Percentiles rank a stretch among this genome's conserved stretches.
These are phyloP conservation scores for Thelonectria blattea DNA, from an alignment of 2,329 filamentous ascomycete species.

Conservation along the genomic window DNA sequence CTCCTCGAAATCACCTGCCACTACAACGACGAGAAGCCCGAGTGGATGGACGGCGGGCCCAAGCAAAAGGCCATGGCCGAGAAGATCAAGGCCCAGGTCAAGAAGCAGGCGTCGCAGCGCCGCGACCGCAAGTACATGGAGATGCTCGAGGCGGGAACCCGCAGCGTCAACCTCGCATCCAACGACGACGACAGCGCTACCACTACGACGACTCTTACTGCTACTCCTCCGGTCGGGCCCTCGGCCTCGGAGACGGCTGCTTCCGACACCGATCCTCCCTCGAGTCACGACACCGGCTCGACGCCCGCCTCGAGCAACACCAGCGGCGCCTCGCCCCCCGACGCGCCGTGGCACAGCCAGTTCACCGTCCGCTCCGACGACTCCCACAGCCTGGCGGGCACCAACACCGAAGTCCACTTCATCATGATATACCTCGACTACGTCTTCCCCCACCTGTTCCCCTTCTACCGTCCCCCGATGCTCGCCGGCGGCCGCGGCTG, in stretches of 20 bases:
- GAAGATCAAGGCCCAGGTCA: constrained; percentile 62
- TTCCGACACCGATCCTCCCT: constrained; percentile 39
- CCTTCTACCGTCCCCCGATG: constrained; percentile 64
- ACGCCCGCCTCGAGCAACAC: constrained; percentile 42
- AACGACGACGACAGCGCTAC: constrained; percentile 7
- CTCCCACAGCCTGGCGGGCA: constrained; percentile 25
- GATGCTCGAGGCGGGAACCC: constrained; percentile 46
- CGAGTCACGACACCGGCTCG: constrained; percentile 31
- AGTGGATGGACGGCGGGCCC: constrained; percentile 62
- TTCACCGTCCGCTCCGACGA: constrained; percentile 34
- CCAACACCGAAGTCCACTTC: constrained; percentile 47
- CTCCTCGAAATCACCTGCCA: constrained; percentile 63
- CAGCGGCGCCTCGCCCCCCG: constrained; percentile 41
- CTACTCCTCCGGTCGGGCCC: too few relatives aligned
- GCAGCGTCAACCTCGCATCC: constrained; percentile 33
- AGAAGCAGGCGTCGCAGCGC: constrained; percentile 57
- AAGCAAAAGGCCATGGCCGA: constrained; percentile 58
- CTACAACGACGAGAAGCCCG: constrained; percentile 58
- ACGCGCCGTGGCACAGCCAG: constrained; percentile 43
- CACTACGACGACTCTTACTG: constrained; percentile 5
- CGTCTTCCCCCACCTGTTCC: constrained; percentile 67
- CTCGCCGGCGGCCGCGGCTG: constrained; percentile 64
- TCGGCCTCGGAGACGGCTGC: constrained; percentile 21
- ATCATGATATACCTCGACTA: constrained; percentile 67
- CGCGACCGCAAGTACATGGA: constrained; percentile 57